A percentile compares a stretch with the other conserved stretches of the same genome.
Conservation (phyloP, 768 basidiomycete species). For the Mycena rebaudengoi region DNA sequence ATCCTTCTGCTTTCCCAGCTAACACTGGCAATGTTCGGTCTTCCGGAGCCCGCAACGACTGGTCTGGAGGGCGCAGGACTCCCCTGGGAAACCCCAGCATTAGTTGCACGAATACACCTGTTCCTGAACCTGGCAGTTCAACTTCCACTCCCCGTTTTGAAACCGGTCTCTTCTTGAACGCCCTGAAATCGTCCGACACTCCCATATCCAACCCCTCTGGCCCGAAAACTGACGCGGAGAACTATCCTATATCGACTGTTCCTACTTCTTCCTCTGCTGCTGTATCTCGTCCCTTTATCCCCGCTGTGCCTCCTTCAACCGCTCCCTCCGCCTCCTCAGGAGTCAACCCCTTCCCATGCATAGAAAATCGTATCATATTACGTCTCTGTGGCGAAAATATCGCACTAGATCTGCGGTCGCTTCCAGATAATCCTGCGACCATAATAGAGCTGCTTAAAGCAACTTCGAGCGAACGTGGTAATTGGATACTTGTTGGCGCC, state of each 20-base stretch:
- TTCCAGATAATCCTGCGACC: slow-evolving; percentile 52
- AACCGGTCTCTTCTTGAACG: slow-evolving; percentile 17
- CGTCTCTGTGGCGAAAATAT: slow-evolving; percentile 50
- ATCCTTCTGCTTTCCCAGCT: slow-evolving; percentile 23
- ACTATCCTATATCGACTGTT: neutral
- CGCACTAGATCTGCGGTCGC: slow-evolving; percentile 49
- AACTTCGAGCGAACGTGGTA: slow-evolving; percentile 55
- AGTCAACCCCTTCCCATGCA: slow-evolving; percentile 27
- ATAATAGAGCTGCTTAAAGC: slow-evolving; percentile 57
- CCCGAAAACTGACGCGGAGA: neutral
- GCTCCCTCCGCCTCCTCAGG: slow-evolving; percentile 10
- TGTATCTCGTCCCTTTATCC: neutral
- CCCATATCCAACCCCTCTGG: slow-evolving; percentile 15
- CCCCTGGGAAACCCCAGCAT: neutral
- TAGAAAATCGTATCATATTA: slow-evolving; percentile 41
- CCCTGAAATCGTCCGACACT: slow-evolving; percentile 12
- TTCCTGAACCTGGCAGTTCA: neutral
- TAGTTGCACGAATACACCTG: neutral
- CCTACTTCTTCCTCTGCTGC: neutral
- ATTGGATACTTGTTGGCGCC: slow-evolving; percentile 65
- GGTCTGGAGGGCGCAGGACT: neutral
- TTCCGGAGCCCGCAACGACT: neutral
- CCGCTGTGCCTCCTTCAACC: neutral
- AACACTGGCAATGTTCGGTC: neutral
- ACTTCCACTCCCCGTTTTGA: neutral